These are phyloP conservation scores for Crucibulum laeve DNA, from an alignment of 768 basidiomycete species.

Conservation along the genomic window DNA sequence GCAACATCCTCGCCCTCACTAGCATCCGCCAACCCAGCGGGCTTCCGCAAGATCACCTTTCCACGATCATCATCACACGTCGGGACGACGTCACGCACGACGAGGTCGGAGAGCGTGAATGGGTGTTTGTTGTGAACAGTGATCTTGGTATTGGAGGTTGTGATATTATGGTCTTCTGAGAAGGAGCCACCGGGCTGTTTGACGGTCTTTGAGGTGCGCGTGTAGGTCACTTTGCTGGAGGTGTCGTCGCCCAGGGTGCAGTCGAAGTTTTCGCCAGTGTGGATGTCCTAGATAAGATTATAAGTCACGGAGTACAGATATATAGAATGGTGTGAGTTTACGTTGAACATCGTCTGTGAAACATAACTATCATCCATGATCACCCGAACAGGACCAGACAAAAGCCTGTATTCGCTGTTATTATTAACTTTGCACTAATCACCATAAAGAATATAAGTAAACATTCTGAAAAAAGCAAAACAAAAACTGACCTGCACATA, in stretches of 20 bases:
- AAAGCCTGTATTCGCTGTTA: slow-evolving; percentile 50
- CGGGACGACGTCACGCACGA: slow-evolving; percentile 45
- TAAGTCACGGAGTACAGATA: background rate
- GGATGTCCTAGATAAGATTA: slow-evolving; percentile 32
- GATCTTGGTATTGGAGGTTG: slow-evolving; percentile 40
- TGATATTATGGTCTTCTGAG: slow-evolving; percentile 37
- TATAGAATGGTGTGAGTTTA: slow-evolving; percentile 15
- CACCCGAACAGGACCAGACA: slow-evolving; percentile 50
- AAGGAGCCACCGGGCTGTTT: slow-evolving; percentile 35
- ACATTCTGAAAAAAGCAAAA: background rate
- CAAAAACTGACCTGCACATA: slow-evolving; percentile 40
- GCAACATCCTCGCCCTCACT: slow-evolving; percentile 33
- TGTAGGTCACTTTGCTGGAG: slow-evolving; percentile 39
- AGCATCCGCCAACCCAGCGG: slow-evolving; percentile 39
- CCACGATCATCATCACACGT: slow-evolving; percentile 35
- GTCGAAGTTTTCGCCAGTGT: slow-evolving; percentile 44
- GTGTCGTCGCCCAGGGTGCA: slow-evolving; percentile 51
- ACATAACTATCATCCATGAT: slow-evolving; percentile 57
- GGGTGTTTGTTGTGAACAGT: slow-evolving; percentile 44
- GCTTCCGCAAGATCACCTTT: slow-evolving; percentile 42
- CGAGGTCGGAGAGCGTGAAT: slow-evolving; percentile 36
- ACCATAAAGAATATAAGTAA: background rate
- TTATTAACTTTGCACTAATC: slow-evolving; percentile 48
- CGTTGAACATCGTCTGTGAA: slow-evolving; percentile 44
- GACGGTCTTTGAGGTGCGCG: slow-evolving; percentile 30